A percentile compares a stretch with the other conserved stretches of the same genome.
Conservation (phyloP, 2,329 filamentous ascomycete genomes). For the Neofusicoccum sp. region DNA sequence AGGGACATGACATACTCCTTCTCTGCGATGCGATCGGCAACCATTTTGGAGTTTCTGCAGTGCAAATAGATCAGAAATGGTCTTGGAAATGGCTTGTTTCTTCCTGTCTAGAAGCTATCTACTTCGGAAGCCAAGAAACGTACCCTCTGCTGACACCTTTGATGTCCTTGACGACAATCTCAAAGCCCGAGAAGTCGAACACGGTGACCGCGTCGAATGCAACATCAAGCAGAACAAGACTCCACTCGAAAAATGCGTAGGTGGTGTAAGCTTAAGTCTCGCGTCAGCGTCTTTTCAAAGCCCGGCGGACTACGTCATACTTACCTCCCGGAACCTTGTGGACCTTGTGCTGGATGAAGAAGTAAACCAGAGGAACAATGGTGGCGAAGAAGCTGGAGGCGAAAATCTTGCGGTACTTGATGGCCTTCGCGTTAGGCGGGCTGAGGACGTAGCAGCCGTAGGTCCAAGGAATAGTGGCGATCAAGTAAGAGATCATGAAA, state of each 20-base stretch:
- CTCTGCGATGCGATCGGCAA: constrained; percentile 57
- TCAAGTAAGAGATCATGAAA: constrained; percentile 97
- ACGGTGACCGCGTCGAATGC: constrained; percentile 94
- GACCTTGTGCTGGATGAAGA: constrained; percentile 98
- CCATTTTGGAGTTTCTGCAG: constrained; percentile 51
- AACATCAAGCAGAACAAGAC: constrained; percentile 91
- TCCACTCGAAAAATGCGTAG: constrained; percentile 98
- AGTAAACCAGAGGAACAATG: constrained; percentile 88
- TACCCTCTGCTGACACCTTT: constrained; percentile 97
- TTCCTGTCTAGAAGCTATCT: constrained; percentile 57
- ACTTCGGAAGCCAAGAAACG: constrained; percentile 93
- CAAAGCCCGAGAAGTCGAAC: constrained; percentile 86
- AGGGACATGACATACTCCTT: constrained; percentile 66
- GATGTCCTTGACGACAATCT: constrained; percentile 84
- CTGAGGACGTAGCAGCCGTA: constrained; percentile 85
- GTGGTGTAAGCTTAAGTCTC: constrained; percentile 80
- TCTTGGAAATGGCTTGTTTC: constrained; percentile 36
- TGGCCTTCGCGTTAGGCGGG: constrained; percentile 76
- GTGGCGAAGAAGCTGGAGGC: constrained; percentile 87
- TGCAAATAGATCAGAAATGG: constrained; percentile 38
- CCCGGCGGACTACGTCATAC: constrained; percentile 66
- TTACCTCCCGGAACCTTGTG: constrained; percentile 90
- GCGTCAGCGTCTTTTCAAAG: background rate
- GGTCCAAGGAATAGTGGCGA: constrained; percentile 95
- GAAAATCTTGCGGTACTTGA: constrained; percentile 87